Percentiles rank a stretch among this genome's conserved stretches.
These are phyloP conservation scores for Nissolia schottii DNA, from an alignment of 306 rosid species.

Conservation along the genomic window DNA sequence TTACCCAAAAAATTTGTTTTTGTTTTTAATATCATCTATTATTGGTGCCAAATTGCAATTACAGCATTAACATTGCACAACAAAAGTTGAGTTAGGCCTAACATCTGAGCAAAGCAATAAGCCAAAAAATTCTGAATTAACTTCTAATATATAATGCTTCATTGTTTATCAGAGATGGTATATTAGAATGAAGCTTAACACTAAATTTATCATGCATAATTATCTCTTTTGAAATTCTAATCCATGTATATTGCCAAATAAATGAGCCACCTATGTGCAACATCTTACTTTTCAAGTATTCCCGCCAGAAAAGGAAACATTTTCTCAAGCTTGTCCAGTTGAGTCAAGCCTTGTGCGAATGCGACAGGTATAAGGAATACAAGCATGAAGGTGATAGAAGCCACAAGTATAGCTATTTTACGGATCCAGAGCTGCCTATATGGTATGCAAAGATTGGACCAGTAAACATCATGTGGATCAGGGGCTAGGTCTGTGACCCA, in stretches of 20 bases:
- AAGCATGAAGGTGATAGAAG: constrained; percentile 67
- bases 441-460: constrained; percentile 93
- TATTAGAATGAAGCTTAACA: not conserved
- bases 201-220: not conserved
- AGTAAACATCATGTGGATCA: constrained; percentile 79
- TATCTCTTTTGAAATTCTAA: not conserved
- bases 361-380: constrained; percentile 82
- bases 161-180: not conserved
- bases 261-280: not conserved
- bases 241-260: constrained; percentile 3
- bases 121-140: not conserved
- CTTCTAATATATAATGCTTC: not conserved
- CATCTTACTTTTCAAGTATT: constrained; percentile 58
- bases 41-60: not conserved
- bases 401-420: constrained; percentile 56
- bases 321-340: constrained; percentile 59
- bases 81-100: not conserved
- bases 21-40: not conserved
- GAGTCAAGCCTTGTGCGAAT: constrained; percentile 83
- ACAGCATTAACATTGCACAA: not conserved
- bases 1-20: no score
- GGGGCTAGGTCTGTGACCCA: constrained; percentile 93
- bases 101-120: not conserved
- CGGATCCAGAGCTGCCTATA: constrained; percentile 88
- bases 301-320: constrained; percentile 68